Evolutionary conservation across 2,329 filamentous ascomycete genomes (phyloP), one percentile per base, ranked within the genome.

Genomic region (Volutella citrinella): DNA sequence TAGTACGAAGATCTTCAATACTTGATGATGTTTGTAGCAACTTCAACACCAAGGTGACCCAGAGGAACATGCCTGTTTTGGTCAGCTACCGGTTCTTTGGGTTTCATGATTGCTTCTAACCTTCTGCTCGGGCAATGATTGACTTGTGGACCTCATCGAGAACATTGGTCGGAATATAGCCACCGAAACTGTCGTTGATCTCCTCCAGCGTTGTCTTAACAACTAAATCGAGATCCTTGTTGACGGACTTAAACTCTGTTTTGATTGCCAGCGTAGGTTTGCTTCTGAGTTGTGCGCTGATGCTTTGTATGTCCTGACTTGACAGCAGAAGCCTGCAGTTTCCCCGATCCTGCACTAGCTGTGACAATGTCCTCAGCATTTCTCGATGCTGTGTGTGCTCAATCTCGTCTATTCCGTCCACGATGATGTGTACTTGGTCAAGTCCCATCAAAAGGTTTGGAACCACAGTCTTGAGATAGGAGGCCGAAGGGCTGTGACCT

Each of bases 321-420:
- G 23, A 26, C 5, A 32, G 12, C 10, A 32, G 18, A 12, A 32
- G 8, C 8, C 20, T 32, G 17, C 30, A 32, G 22, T 32, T n/a
- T 7, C 10, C 9, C 6, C 15, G 11, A 5, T 15, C 10, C 11
- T 19, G 16, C n/a, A 18, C 19, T n/a, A 32, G 18, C 16, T 11
- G 17, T 22, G n/a, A 7, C 11, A 36, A 7, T 11, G 17, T 19
- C 13, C 25, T 26, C 17, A 36, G 26, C 4, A 36, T 16, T 9
- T 20, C 13, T 15, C 13, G 9, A 13, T 36, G 34, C 22, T 36
- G 15, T 5, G 27, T 18, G 5, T 17, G 13, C 6, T 6, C 15
- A 25, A 30, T 14, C 20, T 36, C 27, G 21, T 32, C 30, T 10
- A 32, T 32, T 7, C 28, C 34, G 15, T 36, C 34, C 5, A 36